These are phyloP conservation scores for Colletotrichum sp. DNA, from an alignment of 2,329 filamentous ascomycete genomes.

Conservation along the genomic window DNA sequence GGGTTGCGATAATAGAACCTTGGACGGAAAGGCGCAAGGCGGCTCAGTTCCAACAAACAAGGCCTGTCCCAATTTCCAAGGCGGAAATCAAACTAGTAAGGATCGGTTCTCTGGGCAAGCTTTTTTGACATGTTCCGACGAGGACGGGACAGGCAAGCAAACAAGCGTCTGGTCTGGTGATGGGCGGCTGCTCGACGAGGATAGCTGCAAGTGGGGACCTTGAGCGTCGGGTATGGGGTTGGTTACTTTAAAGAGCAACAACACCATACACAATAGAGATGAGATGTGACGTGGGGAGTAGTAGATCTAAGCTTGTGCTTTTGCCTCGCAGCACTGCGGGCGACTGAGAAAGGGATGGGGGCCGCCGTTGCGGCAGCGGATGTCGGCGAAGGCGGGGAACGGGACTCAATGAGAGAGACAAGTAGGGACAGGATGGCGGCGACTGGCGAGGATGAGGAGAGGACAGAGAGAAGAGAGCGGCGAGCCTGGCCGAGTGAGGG, in stretches of 20 bases:
- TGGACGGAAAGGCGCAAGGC: not conserved
- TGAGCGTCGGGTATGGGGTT: slow-evolving; percentile 15
- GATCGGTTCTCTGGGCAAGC: slow-evolving; percentile 7
- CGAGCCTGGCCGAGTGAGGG: slow-evolving; percentile 11
- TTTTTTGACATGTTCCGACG: slow-evolving; percentile 14
- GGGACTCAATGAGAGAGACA: slow-evolving; percentile 1
- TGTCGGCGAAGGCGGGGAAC: slow-evolving; percentile 16
- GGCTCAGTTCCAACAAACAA: not conserved
- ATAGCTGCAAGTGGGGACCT: slow-evolving; percentile 14
- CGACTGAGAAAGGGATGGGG: not conserved
- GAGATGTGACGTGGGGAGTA: slow-evolving; percentile 17
- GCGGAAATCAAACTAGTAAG: slow-evolving; percentile 10
- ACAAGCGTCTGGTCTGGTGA: not conserved
- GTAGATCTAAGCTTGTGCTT: not conserved
- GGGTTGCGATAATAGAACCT: not conserved
- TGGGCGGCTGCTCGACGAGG: not conserved
- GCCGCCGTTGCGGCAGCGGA: slow-evolving; percentile 7
- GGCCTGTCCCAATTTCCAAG: not conserved
- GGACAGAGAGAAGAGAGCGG: slow-evolving; percentile 12
- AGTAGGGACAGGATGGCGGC: not conserved
- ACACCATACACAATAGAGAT: not conserved
- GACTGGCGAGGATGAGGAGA: slow-evolving; percentile 3
- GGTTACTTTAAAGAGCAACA: slow-evolving; percentile 19
- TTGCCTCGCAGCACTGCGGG: not conserved
- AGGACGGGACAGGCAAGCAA: slow-evolving; percentile 6